phyloP scores from a whole-genome alignment of 2,329 filamentous ascomycete species.

The Fusarium longipes region DNA sequence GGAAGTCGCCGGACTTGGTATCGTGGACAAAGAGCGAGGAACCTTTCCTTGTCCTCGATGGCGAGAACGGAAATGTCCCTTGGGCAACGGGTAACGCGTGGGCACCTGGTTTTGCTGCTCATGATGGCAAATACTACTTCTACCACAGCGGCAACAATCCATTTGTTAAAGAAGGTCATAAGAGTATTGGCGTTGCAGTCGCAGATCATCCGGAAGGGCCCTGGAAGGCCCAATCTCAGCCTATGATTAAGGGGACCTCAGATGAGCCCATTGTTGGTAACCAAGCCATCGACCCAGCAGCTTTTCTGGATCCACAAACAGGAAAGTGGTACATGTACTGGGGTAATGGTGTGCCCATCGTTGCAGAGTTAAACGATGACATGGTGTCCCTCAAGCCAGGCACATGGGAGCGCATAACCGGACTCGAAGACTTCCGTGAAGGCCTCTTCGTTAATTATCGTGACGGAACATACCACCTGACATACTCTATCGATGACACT shows the following conservation, averaged over 20 bases:
- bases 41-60: constrained; percentile 59
- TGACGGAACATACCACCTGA: constrained; percentile 59
- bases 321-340: constrained; percentile 72
- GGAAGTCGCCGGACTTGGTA: constrained; percentile 58
- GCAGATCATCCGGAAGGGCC: constrained; percentile 68
- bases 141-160: constrained; percentile 68
- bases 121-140: constrained; percentile 72
- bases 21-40: constrained; percentile 55
- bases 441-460: constrained; percentile 57
- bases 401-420: constrained; percentile 50
- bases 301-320: constrained; percentile 68
- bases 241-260: constrained; percentile 57
- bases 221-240: constrained; percentile 63
- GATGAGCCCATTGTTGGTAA: constrained; percentile 58
- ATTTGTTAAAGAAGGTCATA: constrained; percentile 59
- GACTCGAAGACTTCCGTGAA: constrained; percentile 57
- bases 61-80: constrained; percentile 64
- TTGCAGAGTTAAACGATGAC: constrained; percentile 58
- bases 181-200: constrained; percentile 71
- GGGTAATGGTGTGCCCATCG: constrained; percentile 59
- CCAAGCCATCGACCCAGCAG: constrained; percentile 69
- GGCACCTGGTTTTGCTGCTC: constrained; percentile 71
- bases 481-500: constrained; percentile 61
- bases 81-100: constrained; percentile 75
- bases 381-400: constrained; percentile 57